Evolutionary conservation across 768 basidiomycete species (phyloP), one percentile per base, ranked within the genome.

Genomic region (Tylopilus intermedius): DNA sequence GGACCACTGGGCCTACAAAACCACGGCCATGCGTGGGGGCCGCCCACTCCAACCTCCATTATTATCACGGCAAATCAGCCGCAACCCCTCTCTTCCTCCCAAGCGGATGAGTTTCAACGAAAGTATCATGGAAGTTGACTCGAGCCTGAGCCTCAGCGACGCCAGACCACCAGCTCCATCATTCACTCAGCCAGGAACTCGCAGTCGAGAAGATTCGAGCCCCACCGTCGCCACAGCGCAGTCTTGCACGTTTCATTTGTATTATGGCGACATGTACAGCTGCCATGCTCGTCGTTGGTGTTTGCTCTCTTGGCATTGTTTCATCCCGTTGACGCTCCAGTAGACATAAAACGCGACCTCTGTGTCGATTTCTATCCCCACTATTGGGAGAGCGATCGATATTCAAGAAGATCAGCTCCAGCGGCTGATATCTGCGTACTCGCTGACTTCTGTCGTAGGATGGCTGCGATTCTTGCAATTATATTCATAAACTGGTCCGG

Each of bases 371-470:
- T 18, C 18, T 18, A 18, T 18, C 18, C 18, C 18, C 18, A 18
- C 18, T 18, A 18, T 18, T 18, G 18, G 18, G 18, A 18, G 18
- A 18, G 18, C 18, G 18, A 18, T 18, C 18, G 18, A 18, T 18
- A 18, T 18, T 18, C 18, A 18, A 18, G 18, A 18, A 18, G 18
- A 18, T 18, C 18, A 18, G 18, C 18, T 18, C 18, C 18, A 18
- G 18, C 18, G 18, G 87, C 69, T 86, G 15, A 58, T 78, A 8
- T 83, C 83, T 22, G 84, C 83, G 0, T 89, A 83, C 60, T 71
- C 86, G 1, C 65, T 89, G 50, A 85, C 80, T 60, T 83, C 82
- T 10, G 85, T 84, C 11, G 87, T 6, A 73, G 77, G 24, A 79
- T 87, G 59, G 75, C 82, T 0, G 84, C 76, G 1, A 78, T 86